Evolutionary conservation across 2,329 filamentous ascomycete species (phyloP).

Genomic region (Aureobasidium sp.): DNA sequence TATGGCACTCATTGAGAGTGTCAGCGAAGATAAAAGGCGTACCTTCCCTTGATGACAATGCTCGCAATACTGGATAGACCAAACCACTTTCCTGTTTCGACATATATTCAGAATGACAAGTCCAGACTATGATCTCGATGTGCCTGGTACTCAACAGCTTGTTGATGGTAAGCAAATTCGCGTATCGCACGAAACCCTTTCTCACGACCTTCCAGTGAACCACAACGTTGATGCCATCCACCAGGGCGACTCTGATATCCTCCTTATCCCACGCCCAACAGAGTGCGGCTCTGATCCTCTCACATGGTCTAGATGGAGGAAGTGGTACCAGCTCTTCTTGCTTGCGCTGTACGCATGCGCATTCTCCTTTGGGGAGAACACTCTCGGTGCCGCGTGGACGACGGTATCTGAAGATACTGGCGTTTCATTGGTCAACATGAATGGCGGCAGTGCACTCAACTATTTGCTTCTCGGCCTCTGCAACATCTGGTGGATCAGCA

Average conservation of each 20-base stretch:
- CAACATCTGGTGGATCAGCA: slow-evolving; percentile 34
- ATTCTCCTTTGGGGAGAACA: slow-evolving; percentile 35
- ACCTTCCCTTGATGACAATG: not conserved
- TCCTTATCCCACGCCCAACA: slow-evolving; percentile 29
- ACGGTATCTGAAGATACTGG: slow-evolving; percentile 32
- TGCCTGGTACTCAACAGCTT: slow-evolving; percentile 30
- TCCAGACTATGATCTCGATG: slow-evolving; percentile 17
- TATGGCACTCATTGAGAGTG: not conserved
- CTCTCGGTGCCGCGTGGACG: slow-evolving; percentile 36
- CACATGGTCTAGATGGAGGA: slow-evolving; percentile 31
- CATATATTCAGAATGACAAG: not conserved
- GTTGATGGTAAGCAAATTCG: slow-evolving; percentile 22
- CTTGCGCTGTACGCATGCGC: slow-evolving; percentile 34
- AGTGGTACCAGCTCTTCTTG: slow-evolving; percentile 33
- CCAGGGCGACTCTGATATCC: slow-evolving; percentile 23
- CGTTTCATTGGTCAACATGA: slow-evolving; percentile 34
- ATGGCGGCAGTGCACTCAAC: slow-evolving; percentile 34
- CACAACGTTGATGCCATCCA: slow-evolving; percentile 19
- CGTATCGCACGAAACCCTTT: not conserved
- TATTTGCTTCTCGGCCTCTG: slow-evolving; percentile 35
- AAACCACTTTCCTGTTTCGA: not conserved
- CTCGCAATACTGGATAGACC: not conserved
- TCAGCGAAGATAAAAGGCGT: not conserved
- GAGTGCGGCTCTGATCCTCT: slow-evolving; percentile 22
- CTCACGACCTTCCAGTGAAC: slow-evolving; percentile 4